Conservation (phyloP, 495 filamentous ascomycete species). For the Echria macrotheca region DNA sequence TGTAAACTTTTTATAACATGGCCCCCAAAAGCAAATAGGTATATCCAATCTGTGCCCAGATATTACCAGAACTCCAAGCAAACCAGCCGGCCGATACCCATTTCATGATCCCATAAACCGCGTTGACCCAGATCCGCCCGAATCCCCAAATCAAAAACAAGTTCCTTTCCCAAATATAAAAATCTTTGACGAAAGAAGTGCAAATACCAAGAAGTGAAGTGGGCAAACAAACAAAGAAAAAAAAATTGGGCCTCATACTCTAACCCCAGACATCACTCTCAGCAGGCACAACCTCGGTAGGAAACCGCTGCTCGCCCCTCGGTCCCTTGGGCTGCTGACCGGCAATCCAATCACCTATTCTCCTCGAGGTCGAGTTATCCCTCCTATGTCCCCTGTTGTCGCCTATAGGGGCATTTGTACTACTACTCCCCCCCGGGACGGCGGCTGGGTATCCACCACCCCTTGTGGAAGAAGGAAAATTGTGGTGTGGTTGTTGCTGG, state of each 20-base stretch:
- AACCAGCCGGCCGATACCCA: too few species aligned
- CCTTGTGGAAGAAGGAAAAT: too few species aligned
- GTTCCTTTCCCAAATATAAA: too few species aligned
- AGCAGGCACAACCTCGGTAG: background rate
- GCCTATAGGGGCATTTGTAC: background rate
- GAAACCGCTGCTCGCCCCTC: background rate
- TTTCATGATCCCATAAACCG: background rate
- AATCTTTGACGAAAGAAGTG: too few species aligned
- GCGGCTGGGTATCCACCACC: too few species aligned
- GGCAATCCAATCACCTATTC: conserved; percentile 5
- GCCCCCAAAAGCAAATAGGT: conserved; percentile 5
- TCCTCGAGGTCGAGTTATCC: background rate
- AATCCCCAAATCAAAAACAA: too few species aligned
- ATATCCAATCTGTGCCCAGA: conserved; percentile 8
- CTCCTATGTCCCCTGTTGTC: background rate
- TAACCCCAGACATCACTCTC: background rate
- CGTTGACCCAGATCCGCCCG: background rate
- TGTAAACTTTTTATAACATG: too few species aligned
- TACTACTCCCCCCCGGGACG: background rate
- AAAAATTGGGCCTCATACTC: too few species aligned
- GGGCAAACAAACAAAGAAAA: too few species aligned
- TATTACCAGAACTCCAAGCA: background rate
- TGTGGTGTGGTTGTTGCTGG: too few species aligned
- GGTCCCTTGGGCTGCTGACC: background rate
- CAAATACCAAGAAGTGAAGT: too few species aligned